Percentiles rank a stretch among this genome's conserved stretches.
Conservation (phyloP, 1,139 yeast species). For the Candida tetrigidarum region DNA sequence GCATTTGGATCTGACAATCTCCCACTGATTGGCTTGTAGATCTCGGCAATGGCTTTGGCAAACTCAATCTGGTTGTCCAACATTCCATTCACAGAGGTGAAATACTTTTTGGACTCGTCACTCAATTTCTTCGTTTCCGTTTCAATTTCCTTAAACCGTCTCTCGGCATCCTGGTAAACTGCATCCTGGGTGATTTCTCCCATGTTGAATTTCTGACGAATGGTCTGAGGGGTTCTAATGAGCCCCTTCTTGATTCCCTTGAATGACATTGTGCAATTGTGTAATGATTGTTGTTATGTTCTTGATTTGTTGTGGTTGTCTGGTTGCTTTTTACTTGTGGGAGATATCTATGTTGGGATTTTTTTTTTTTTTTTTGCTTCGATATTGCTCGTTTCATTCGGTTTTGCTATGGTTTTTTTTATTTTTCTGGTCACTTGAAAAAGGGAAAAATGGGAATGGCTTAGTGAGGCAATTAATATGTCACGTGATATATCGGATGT, state of each 20-base stretch:
- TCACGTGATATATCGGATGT: background rate
- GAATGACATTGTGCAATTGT: conserved; percentile 68
- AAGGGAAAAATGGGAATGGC: background rate
- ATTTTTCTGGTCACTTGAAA: background rate
- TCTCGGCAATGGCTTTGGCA: conserved; percentile 91
- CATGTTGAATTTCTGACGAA: conserved; percentile 82
- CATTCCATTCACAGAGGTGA: conserved; percentile 92
- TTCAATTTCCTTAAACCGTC: conserved; percentile 93
- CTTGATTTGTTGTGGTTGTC: background rate
- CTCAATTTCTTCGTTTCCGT: conserved; percentile 86
- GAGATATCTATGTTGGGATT: too few relatives aligned
- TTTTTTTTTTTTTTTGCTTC: background rate
- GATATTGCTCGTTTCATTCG: too few relatives aligned
- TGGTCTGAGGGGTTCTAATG: conserved; percentile 81
- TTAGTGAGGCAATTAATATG: background rate
- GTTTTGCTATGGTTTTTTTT: too few relatives aligned
- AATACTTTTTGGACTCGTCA: conserved; percentile 88
- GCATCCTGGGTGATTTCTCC: conserved; percentile 86
- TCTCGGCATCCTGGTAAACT: conserved; percentile 92
- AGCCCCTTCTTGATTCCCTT: conserved; percentile 91
- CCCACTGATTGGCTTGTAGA: conserved; percentile 95
- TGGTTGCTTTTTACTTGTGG: too few relatives aligned
- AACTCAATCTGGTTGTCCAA: conserved; percentile 91
- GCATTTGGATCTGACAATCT: conserved; percentile 88
- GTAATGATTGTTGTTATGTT: background rate